Evolutionary conservation across 495 filamentous ascomycete species (phyloP).

Genomic region (Durotheca rogersii): DNA sequence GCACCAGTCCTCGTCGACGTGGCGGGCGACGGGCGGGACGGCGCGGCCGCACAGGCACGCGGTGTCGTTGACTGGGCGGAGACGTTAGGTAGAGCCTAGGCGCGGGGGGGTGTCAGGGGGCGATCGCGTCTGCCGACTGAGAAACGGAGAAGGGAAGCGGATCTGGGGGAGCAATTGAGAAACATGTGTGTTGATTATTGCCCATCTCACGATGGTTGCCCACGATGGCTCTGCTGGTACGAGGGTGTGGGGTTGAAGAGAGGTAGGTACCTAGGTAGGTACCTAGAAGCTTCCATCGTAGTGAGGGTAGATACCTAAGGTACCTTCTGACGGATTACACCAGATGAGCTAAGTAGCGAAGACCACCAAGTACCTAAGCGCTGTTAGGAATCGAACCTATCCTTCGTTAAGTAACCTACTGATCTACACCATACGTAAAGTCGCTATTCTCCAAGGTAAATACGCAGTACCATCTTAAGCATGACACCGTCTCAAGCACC

Average conservation of each 20-base stretch:
- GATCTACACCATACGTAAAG: no score
- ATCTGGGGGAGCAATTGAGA: neutral
- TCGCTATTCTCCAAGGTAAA: no score
- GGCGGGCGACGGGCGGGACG: neutral
- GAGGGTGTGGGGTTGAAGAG: neutral
- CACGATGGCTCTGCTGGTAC: no score
- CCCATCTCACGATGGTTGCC: no score
- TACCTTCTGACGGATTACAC: neutral
- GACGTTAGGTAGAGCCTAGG: neutral
- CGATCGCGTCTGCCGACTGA: constrained; percentile 13
- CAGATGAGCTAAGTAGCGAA: no score
- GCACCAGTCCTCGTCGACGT: constrained; percentile 10
- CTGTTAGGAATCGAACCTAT: neutral
- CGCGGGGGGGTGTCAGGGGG: neutral
- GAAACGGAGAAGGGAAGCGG: constrained; percentile 5
- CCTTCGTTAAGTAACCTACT: no score
- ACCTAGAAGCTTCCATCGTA: neutral
- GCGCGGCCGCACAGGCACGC: constrained; percentile 14
- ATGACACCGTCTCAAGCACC: no score
- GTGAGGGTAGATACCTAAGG: neutral
- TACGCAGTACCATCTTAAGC: no score
- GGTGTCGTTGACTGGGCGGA: constrained; percentile 12
- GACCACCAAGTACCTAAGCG: neutral
- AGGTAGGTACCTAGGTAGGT: neutral
- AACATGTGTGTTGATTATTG: no score